Conservation (phyloP, 2,329 filamentous ascomycete species). For the Pezicula rhizophila region DNA sequence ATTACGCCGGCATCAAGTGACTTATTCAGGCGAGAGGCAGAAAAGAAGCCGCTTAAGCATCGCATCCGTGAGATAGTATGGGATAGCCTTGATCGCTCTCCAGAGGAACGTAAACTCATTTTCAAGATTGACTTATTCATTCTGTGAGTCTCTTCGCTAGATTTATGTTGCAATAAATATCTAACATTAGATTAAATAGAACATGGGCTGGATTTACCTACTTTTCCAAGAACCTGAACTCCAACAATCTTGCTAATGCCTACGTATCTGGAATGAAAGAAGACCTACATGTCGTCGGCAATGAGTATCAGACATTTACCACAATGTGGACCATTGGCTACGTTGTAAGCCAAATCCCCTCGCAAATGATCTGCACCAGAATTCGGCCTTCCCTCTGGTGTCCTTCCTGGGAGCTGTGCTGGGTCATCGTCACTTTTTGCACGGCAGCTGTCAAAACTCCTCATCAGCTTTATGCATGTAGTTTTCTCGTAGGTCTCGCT, state of each 20-base stretch:
- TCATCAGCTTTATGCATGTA: conserved; percentile 43
- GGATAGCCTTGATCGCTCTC: conserved; percentile 43
- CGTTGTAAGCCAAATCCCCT: conserved; percentile 37
- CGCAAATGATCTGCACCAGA: conserved; percentile 44
- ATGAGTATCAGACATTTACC: conserved; percentile 35
- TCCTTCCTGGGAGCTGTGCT: conserved; percentile 44
- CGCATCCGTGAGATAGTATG: conserved; percentile 28
- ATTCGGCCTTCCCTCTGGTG: conserved; percentile 55
- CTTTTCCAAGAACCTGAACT: conserved; percentile 23
- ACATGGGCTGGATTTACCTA: conserved; percentile 24
- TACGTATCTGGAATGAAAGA: conserved; percentile 34
- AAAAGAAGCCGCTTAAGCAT: conserved; percentile 10
- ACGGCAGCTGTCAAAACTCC: conserved; percentile 45
- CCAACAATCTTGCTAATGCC: conserved; percentile 29
- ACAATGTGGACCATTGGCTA: conserved; percentile 46
- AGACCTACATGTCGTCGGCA: conserved; percentile 30
- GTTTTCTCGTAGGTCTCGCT: conserved; percentile 48
- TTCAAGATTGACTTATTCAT: conserved; percentile 50
- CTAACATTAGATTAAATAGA: conserved; percentile 7
- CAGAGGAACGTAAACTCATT: conserved; percentile 44
- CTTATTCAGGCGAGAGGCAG: neutral
- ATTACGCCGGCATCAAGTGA: neutral
- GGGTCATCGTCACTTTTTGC: conserved; percentile 51
- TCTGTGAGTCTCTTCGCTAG: conserved; percentile 27
- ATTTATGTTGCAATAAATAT: conserved; percentile 8